Evolutionary conservation across 257 asterid genomes (phyloP).

Genomic region (Echium plantagineum): DNA sequence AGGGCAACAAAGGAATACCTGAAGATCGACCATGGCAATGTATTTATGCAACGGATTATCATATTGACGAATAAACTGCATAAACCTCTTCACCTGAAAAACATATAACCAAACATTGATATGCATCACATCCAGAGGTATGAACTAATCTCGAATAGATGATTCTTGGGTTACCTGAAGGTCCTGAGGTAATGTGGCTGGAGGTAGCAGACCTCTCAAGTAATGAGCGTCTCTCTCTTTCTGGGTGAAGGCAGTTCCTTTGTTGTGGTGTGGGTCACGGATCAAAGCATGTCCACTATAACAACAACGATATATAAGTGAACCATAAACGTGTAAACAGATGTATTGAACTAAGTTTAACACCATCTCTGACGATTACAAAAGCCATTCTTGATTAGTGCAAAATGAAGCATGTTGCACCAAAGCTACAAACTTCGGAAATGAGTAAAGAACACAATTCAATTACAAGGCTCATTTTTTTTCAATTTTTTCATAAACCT

Average conservation of each 20-base stretch:
- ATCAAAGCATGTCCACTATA: conserved; percentile 64
- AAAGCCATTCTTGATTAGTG: neutral
- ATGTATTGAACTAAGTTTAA: neutral
- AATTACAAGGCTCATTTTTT: neutral
- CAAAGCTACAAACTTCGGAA: neutral
- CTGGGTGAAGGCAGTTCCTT: conserved; percentile 77
- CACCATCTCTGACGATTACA: neutral
- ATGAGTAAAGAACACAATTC: neutral
- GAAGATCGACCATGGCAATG: conserved; percentile 97
- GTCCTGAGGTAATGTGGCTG: conserved; percentile 55
- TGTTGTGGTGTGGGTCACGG: conserved; percentile 87
- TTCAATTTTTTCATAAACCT: no score
- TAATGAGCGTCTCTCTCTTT: conserved; percentile 85
- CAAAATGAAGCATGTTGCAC: neutral
- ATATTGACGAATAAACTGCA: conserved; percentile 65
- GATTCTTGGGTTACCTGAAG: conserved; percentile 45
- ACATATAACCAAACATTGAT: conserved; percentile 1
- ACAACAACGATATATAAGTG: neutral
- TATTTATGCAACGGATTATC: conserved; percentile 74
- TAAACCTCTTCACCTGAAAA: conserved; percentile 53
- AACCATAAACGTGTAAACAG: neutral
- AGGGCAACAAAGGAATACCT: conserved; percentile 31
- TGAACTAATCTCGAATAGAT: neutral
- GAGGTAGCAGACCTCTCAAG: conserved; percentile 86
- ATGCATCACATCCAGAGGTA: neutral